Conservation (phyloP, 78 protist species). For the Pigoraptor vietnamica region DNA sequence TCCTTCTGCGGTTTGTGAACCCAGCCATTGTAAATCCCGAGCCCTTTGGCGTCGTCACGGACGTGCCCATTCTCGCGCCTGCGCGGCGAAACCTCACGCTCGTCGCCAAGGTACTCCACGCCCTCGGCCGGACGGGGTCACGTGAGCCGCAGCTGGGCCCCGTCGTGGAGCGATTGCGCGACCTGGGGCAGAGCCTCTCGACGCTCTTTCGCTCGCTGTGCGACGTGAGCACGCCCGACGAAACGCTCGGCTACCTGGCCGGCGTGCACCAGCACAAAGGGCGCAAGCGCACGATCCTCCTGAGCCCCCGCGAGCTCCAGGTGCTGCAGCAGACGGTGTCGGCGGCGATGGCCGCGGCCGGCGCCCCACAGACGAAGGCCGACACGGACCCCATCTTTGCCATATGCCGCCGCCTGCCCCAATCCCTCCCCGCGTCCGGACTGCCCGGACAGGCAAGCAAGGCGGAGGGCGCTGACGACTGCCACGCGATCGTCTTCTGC, state of each 20-base stretch:
- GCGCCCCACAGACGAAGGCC: neutral
- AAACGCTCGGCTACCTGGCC: neutral
- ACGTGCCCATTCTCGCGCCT: neutral
- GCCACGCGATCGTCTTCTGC: neutral
- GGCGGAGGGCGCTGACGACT: neutral
- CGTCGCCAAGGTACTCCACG: neutral
- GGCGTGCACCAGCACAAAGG: neutral
- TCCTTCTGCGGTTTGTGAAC: neutral
- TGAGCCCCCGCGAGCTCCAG: neutral
- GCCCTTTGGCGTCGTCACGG: neutral
- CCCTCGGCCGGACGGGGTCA: neutral
- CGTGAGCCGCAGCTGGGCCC: neutral
- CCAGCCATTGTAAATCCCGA: neutral
- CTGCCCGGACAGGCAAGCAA: neutral
- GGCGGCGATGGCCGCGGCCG: neutral
- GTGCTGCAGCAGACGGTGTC: neutral
- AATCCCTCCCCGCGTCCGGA: neutral
- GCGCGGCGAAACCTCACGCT: slow-evolving; percentile 11
- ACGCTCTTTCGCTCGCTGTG: neutral
- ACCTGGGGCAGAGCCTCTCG: neutral
- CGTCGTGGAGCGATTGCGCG: neutral
- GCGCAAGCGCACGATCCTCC: neutral
- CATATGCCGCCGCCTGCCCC: neutral
- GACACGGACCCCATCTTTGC: neutral
- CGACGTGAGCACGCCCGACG: neutral